Evolutionary conservation across 2,329 filamentous ascomycete genomes (phyloP).

Genomic region (Pseudocercospora musae): DNA sequence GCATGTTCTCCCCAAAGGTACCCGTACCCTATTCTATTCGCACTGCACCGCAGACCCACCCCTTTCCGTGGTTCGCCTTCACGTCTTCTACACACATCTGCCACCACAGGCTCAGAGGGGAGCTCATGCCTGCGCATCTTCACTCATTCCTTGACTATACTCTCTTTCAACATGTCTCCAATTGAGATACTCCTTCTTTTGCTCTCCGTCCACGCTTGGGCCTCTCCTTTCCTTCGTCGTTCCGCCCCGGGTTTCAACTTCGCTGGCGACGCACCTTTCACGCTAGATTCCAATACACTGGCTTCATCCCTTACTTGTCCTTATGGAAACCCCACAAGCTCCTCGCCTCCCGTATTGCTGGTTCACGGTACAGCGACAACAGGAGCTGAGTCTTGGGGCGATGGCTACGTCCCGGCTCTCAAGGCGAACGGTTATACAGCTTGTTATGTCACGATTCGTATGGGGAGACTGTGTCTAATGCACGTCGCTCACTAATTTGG

Average conservation of each 20-base stretch:
- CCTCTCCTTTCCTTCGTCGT: conserved; percentile 20
- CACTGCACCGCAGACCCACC: not conserved
- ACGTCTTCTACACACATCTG: not conserved
- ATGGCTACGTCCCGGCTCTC: conserved; percentile 32
- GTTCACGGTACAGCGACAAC: conserved; percentile 32
- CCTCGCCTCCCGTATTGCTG: conserved; percentile 29
- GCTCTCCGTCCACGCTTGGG: conserved; percentile 8
- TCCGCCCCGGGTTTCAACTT: conserved; percentile 23
- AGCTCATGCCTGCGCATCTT: not conserved
- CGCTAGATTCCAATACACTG: conserved; percentile 23
- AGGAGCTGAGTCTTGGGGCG: conserved; percentile 29
- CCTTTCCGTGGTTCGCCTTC: not conserved
- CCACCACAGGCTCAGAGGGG: not conserved
- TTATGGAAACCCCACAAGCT: conserved; percentile 26
- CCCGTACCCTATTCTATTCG: not conserved
- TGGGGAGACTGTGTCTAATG: not conserved
- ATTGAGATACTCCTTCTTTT: conserved; percentile 12
- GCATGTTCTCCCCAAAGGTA: not conserved
- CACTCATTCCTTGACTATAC: not conserved
- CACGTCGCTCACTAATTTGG: not conserved
- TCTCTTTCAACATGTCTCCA: conserved; percentile 15
- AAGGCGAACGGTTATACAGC: conserved; percentile 30
- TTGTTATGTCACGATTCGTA: conserved; percentile 33
- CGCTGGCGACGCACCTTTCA: conserved; percentile 31
- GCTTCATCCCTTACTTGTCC: conserved; percentile 31